phyloP scores from a whole-genome alignment of 2,329 filamentous ascomycete species.

The Penicillium sp. region DNA sequence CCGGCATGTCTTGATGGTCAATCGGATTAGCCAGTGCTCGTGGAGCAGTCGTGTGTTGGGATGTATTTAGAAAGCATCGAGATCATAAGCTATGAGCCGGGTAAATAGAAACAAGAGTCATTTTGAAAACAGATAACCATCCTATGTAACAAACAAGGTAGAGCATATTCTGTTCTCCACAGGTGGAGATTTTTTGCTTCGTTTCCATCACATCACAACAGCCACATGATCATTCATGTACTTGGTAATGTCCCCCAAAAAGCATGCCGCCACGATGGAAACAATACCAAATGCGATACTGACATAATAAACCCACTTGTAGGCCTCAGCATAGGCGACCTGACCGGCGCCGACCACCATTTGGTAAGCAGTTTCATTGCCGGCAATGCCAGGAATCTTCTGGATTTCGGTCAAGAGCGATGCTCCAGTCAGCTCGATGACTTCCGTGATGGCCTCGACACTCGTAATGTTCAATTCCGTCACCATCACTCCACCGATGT shows the following conservation, averaged over 20 bases:
- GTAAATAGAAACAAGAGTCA: too few relatives aligned
- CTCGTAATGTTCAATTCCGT: constrained; percentile 47
- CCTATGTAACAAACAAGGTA: too few relatives aligned
- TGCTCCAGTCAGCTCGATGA: constrained; percentile 49
- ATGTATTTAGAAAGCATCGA: too few relatives aligned
- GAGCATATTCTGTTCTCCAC: too few relatives aligned
- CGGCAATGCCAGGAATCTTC: constrained; percentile 48
- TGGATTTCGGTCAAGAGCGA: constrained; percentile 48
- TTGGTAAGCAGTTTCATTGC: constrained; percentile 46
- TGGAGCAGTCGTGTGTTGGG: background rate
- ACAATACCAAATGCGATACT: constrained; percentile 57
- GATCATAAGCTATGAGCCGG: too few relatives aligned
- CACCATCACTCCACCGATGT: constrained; percentile 49
- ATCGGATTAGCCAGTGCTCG: too few relatives aligned
- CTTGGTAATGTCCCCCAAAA: constrained; percentile 53
- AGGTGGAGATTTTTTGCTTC: background rate
- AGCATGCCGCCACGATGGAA: constrained; percentile 52
- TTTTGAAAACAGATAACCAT: too few relatives aligned
- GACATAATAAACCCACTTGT: constrained; percentile 56
- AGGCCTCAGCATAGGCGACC: constrained; percentile 52
- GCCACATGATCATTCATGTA: constrained; percentile 57
- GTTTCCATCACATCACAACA: constrained; percentile 40
- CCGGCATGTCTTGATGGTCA: too few relatives aligned
- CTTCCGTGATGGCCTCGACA: constrained; percentile 41
- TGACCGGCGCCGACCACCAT: constrained; percentile 52